phyloP scores from a whole-genome alignment of 2,329 filamentous ascomycete genomes.

The Fusarium chuoi region DNA sequence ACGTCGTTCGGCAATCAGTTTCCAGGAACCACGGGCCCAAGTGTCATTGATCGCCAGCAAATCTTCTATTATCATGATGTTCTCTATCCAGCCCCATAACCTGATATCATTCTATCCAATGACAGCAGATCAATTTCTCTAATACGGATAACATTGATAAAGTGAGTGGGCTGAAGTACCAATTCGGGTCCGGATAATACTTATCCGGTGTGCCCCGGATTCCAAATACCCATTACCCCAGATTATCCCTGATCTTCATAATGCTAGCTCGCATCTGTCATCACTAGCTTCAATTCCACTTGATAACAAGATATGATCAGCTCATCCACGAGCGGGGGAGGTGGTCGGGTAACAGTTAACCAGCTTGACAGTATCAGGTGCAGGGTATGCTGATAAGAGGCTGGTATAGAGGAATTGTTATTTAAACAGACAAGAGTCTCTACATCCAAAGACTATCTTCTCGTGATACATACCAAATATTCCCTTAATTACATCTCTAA shows the following conservation, averaged over 20 bases:
- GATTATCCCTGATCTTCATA: neutral
- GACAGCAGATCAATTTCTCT: neutral
- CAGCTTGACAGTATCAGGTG: neutral
- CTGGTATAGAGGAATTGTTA: neutral
- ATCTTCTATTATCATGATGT: neutral
- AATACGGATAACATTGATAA: neutral
- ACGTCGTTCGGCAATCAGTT: neutral
- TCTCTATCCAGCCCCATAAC: neutral
- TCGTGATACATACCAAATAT: neutral
- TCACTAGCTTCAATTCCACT: neutral
- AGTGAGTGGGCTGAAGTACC: neutral
- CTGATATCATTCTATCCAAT: neutral
- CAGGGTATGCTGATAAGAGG: neutral
- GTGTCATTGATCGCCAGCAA: neutral
- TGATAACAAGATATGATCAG: neutral
- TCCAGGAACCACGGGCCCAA: neutral
- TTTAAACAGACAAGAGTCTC: neutral
- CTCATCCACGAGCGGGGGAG: neutral
- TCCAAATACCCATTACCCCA: neutral
- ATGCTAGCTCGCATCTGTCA: neutral
- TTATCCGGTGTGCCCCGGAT: neutral
- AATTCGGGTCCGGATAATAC: neutral
- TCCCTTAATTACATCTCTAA: neutral
- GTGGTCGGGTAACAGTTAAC: neutral
- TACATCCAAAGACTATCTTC: rapidly evolving